Evolutionary conservation across 2,329 filamentous ascomycete genomes (phyloP), one percentile per base, ranked within the genome.

Genomic region (Grosmannia clavigera): DNA sequence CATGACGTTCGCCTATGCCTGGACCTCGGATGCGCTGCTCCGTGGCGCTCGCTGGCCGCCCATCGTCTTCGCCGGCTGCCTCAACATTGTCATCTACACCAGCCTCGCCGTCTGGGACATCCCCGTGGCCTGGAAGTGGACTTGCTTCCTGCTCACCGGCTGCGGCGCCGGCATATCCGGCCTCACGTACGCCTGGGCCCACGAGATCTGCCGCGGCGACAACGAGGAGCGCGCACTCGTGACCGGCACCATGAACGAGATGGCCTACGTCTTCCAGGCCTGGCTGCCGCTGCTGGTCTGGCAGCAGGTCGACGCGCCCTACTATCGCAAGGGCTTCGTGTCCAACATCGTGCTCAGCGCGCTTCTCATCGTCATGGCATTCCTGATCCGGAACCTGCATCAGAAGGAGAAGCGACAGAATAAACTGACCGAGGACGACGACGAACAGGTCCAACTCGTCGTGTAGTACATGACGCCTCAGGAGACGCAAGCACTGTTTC

Each of bases 241-340:
- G 0, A 78, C 85, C 0, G 85, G 76, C 0, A 72, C 76, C 19
- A 88, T 88, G 82, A 88, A 88, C 62, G 79, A 85, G 67, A 79
- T 88, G 73, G 84, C 84, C 0, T 87, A 87, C 62, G 83, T 87
- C 11, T 70, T 89, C 52, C 84, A 88, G 66, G 82, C 84, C 0
- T 88, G 85, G 85, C 68, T 89, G 51, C 86, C 86, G 7, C 75
- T 86, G 38, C 67, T 86, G 10, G 77, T 86, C 11, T 87, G 84
- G 84, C 80, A 83, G 70, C 81, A 84, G 66, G 75, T 83, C 0
- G 82, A 86, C 60, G 81, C 78, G 0, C 84, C 84, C 0, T 64
- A 72, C 52, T 87, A 86, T 60, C 73, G 71, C 0, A 86, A 85
- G 65, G 84, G 84, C 0, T 86, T 79, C 57, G 75, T 81, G 11